Evolutionary conservation across 768 basidiomycete genomes (phyloP), one percentile per base, ranked within the genome.

Genomic region (Hortiboletus campestris): DNA sequence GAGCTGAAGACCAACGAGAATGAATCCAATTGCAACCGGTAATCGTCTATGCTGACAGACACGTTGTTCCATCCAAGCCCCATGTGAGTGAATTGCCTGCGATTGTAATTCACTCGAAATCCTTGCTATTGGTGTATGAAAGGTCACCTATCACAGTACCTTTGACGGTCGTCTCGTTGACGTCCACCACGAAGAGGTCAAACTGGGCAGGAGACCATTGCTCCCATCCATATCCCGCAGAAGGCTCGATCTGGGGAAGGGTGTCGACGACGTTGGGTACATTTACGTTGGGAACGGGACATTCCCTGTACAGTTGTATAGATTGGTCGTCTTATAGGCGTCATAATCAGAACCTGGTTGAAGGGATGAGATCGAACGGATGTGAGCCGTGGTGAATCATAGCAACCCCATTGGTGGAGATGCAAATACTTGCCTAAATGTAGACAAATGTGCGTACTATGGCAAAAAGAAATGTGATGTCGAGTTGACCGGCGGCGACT

Each of bases 281-380:
- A 11, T 60, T 63, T 25, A 63, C 50, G 16, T 59, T 63, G 53
- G 62, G 62, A 4, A 38, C 10, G 3, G 34, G 10, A 51, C 36
- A 16, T 38, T 28, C 4, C 62, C 62, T 13, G 62, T 56, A 43
- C 62, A 61, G 40, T 63, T 58, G 51, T 63, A 63, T n/a, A 63
- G 47, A n/a, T 58, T 58, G 29, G 47, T 42, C 14, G 62, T 58
- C 28, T 49, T 49, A 32, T 50, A 50, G 35, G 22, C 7, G 9
- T 55, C 52, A 22, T 62, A 62, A 45, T 62, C 58, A 7, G 61
- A 41, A 16, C 58, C 58, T 22, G 55, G 55, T 39, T 56, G 55
- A 32, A 59, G 54, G 11, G 51, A 42, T 8, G 42, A 53, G 11
- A 10, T 51, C n/a, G 8, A 50, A 9, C 34, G 29, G n/a, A 51